Evolutionary conservation across 768 basidiomycete genomes (phyloP).

Genomic region (Rhizopogon rudus): DNA sequence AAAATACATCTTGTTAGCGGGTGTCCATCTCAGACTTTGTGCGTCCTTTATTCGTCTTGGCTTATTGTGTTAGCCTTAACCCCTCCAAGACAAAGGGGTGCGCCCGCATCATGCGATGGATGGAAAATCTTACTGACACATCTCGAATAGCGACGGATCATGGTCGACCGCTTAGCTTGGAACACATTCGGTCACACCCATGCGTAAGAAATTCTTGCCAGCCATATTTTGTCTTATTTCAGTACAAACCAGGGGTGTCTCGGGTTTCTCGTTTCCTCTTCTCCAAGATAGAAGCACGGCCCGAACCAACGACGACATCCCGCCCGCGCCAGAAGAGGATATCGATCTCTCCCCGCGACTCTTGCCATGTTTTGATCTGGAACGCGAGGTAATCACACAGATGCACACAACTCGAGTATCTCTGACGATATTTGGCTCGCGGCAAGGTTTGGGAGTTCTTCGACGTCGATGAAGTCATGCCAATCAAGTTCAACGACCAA

Average conservation of each 20-base stretch:
- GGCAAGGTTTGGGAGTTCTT: background rate
- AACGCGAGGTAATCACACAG: background rate
- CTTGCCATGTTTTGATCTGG: background rate
- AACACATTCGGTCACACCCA: background rate
- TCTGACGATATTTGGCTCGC: background rate
- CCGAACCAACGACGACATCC: background rate
- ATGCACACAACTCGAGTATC: background rate
- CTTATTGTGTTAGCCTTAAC: background rate
- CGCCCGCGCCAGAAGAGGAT: background rate
- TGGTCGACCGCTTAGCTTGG: background rate
- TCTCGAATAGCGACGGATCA: background rate
- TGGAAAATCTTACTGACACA: background rate
- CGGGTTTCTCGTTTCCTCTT: background rate
- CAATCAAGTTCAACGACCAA: background rate
- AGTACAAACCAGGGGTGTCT: background rate
- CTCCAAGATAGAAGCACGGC: background rate
- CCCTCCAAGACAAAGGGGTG: background rate
- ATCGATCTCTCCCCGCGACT: background rate
- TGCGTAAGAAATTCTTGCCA: background rate
- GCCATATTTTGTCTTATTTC: background rate
- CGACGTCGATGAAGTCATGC: background rate
- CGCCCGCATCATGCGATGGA: background rate
- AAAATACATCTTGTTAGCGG: background rate
- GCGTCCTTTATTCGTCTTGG: background rate
- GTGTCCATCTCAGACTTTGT: conserved; percentile 2